Base-by-base conservation (phyloP, 2,329 filamentous ascomycete species). In the Podosphaera aphanis region DNA sequence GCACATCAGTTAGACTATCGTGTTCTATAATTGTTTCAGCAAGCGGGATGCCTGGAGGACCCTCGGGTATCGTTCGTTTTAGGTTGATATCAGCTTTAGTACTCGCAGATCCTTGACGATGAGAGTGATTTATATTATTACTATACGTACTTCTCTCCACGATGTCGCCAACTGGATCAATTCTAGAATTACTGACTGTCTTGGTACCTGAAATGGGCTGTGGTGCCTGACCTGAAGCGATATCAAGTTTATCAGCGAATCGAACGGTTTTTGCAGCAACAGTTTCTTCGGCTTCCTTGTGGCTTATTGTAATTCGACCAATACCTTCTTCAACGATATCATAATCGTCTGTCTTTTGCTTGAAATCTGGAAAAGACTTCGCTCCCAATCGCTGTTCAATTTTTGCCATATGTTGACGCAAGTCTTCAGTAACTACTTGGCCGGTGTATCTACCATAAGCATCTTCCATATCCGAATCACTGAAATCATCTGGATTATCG, bases 371-470 rank as follows among this genome's bases (percentile, higher is more conserved):
- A n/a, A n/a, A 68, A 50, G 64, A 65, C 48, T 59, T 71, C 51
- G 77, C 71, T n/a, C 68, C 70, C 0, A 94, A 68, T 50, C 76
- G 79, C 57, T 78, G 69, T 61, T 94, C 82, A 3, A 98, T 66
- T 52, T 86, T 82, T 39, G 80, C 70, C 90, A 98, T 95, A 53
- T 83, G 72, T 53, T 73, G 68, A 27, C 77, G 74, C 15, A 60
- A 35, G 56, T 93, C 92, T 13, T 82, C 77, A 38, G 84, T 75
- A 44, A 94, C 63, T 11, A 77, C 68, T 18, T 68, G 69, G 16
- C 70, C 67, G 7, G 72, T 88, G 16, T 73, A 80, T 43, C 83
- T 75, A 3, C 88, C 88, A 56, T 74, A 77, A 56, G 90, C 79
- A 10, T 78, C 74, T 45, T 83, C 79, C 2, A 68, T 63, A 1